phyloP scores from a whole-genome alignment of 805 yeast species.

The Komagataella pastoris region DNA sequence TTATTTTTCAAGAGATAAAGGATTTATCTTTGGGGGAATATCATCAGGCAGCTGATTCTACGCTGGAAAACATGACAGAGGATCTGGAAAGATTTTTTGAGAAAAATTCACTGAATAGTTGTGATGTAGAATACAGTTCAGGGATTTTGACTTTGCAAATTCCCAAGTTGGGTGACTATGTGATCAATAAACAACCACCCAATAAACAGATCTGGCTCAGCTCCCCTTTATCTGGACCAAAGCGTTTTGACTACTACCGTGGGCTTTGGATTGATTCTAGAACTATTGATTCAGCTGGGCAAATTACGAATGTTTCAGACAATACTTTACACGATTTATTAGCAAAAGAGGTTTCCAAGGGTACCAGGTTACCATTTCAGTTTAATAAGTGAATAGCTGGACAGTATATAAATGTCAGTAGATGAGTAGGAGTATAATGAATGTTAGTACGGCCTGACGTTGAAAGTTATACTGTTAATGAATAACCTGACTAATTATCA shows the following conservation, averaged over 20 bases:
- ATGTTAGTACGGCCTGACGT: too few relatives aligned
- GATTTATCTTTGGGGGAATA: slow-evolving; percentile 37
- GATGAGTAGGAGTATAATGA: neutral
- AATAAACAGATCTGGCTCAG: slow-evolving; percentile 94
- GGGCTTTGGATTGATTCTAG: slow-evolving; percentile 48
- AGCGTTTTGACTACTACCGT: slow-evolving; percentile 60
- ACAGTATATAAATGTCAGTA: neutral
- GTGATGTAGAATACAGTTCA: neutral
- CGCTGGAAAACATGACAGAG: slow-evolving; percentile 56
- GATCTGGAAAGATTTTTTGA: slow-evolving; percentile 58
- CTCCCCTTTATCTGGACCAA: slow-evolving; percentile 90
- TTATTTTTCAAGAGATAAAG: slow-evolving; percentile 37
- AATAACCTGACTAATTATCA: too few relatives aligned
- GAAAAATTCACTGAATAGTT: slow-evolving; percentile 35
- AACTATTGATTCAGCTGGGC: neutral
- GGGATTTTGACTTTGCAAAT: slow-evolving; percentile 75
- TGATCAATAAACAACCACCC: slow-evolving; percentile 94
- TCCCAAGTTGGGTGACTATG: slow-evolving; percentile 72
- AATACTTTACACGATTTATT: slow-evolving; percentile 31
- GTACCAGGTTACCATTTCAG: slow-evolving; percentile 10
- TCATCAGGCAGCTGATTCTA: slow-evolving; percentile 49
- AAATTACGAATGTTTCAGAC: slow-evolving; percentile 4
- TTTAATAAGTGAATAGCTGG: neutral
- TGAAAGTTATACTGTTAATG: too few relatives aligned
- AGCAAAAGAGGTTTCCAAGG: slow-evolving; percentile 30